Percentiles rank a stretch among this genome's conserved stretches.
Conservation (phyloP, 73 alveolate genomes). For the Breviolum minutum region DNA sequence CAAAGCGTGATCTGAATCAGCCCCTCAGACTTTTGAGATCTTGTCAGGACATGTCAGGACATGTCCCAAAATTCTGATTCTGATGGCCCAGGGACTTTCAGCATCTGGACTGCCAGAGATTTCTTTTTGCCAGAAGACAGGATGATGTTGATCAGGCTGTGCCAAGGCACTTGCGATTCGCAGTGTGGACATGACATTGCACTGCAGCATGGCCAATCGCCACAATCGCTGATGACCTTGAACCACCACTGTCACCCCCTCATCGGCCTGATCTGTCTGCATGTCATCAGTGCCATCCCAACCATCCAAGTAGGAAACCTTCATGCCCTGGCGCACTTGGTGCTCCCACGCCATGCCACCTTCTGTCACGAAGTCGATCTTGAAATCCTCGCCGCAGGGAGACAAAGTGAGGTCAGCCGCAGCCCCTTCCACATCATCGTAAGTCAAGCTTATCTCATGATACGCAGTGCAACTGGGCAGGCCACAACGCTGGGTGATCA, state of each 20-base stretch:
- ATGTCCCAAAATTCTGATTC: neutral
- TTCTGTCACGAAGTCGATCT: neutral
- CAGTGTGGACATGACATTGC: slow-evolving; percentile 22
- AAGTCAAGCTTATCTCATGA: neutral
- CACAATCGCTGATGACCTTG: slow-evolving; percentile 19
- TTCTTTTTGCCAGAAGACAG: slow-evolving; percentile 59
- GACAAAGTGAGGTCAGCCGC: neutral
- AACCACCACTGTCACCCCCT: neutral
- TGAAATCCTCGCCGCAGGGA: neutral
- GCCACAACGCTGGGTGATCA: slow-evolving; percentile 8
- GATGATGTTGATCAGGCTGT: slow-evolving; percentile 4
- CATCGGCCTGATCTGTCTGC: neutral
- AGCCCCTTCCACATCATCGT: neutral
- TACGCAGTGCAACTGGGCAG: slow-evolving; percentile 38
- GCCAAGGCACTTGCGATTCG: slow-evolving; percentile 60
- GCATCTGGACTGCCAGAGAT: slow-evolving; percentile 53
- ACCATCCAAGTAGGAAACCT: neutral
- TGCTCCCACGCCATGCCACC: slow-evolving; percentile 2
- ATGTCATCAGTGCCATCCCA: neutral
- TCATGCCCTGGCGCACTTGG: slow-evolving; percentile 12
- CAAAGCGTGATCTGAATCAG: too few species aligned
- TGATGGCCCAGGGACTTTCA: neutral
- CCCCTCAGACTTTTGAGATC: too few species aligned
- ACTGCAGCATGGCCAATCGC: slow-evolving; percentile 16
- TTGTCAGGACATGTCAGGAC: too few species aligned